Evolutionary conservation across 2,329 filamentous ascomycete species (phyloP).

Genomic region (Torrubiellomyces zombiae): DNA sequence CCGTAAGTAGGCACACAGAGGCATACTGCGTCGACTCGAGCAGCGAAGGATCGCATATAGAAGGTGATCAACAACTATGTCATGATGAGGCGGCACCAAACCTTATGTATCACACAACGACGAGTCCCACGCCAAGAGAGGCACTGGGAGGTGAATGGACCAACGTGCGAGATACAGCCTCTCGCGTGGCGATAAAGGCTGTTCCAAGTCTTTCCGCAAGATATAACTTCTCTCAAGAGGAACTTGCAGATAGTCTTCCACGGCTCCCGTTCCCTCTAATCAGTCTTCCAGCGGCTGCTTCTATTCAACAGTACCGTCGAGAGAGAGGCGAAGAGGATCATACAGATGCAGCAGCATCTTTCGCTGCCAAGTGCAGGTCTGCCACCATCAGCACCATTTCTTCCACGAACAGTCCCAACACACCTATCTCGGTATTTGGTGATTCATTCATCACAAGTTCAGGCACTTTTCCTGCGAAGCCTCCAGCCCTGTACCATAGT

Average conservation of each 20-base stretch:
- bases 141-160: too few species aligned
- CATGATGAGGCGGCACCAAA: too few species aligned
- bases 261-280: conserved; percentile 19
- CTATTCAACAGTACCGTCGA: conserved; percentile 15
- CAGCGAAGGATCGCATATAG: too few species aligned
- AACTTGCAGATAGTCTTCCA: conserved; percentile 10
- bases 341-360: conserved; percentile 13
- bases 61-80: too few species aligned
- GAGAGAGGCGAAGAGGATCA: conserved; percentile 21
- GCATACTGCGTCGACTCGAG: too few species aligned
- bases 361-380: conserved; percentile 13
- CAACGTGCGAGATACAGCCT: too few species aligned
- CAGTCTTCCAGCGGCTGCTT: conserved; percentile 20
- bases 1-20: too few species aligned
- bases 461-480: conserved; percentile 3
- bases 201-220: too few species aligned
- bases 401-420: conserved; percentile 10
- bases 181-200: too few species aligned
- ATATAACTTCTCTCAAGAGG: too few species aligned
- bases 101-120: too few species aligned
- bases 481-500: conserved; percentile 6
- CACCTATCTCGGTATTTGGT: conserved; percentile 10
- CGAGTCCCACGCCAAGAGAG: too few species aligned
- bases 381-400: conserved; percentile 15
- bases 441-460: conserved; percentile 3